Conservation (phyloP, 495 filamentous ascomycete genomes). For the Trichoderma virens region DNA sequence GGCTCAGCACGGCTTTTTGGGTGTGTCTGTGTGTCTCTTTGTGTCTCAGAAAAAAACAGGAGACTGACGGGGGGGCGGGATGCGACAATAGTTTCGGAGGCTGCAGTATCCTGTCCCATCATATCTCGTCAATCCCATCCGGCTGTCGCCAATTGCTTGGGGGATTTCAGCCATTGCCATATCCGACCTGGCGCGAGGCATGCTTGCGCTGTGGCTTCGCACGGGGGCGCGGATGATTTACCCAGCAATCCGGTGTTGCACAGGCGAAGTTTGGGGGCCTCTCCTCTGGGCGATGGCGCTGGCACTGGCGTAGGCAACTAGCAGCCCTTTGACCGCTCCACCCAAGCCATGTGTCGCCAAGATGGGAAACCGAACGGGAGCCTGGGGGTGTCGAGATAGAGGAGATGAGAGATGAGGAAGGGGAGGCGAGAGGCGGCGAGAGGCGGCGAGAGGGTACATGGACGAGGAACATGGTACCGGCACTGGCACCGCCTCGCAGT, state of each 20-base stretch:
- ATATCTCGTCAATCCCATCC: not conserved
- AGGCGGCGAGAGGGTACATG: no score
- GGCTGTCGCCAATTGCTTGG: not conserved
- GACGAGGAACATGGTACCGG: not conserved
- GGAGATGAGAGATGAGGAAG: not conserved
- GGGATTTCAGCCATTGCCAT: not conserved
- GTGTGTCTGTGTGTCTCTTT: no score
- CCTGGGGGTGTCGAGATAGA: not conserved
- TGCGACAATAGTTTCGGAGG: not conserved
- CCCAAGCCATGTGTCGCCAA: constrained; percentile 6
- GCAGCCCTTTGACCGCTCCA: not conserved
- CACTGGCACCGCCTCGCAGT: not conserved
- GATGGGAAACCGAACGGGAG: not conserved
- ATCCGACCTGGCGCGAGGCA: not conserved
- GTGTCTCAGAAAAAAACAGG: not conserved
- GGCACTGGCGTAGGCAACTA: not conserved
- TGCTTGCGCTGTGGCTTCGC: not conserved
- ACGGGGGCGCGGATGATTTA: constrained; percentile 3
- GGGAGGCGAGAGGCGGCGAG: not conserved
- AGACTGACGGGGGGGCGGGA: not conserved
- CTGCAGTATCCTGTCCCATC: not conserved
- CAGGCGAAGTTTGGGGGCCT: not conserved
- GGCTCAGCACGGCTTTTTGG: not conserved
- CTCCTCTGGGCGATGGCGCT: not conserved
- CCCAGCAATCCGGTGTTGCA: constrained; percentile 8